Conservation (phyloP, 2,329 filamentous ascomycete species). For the Monosporascus sp. region DNA sequence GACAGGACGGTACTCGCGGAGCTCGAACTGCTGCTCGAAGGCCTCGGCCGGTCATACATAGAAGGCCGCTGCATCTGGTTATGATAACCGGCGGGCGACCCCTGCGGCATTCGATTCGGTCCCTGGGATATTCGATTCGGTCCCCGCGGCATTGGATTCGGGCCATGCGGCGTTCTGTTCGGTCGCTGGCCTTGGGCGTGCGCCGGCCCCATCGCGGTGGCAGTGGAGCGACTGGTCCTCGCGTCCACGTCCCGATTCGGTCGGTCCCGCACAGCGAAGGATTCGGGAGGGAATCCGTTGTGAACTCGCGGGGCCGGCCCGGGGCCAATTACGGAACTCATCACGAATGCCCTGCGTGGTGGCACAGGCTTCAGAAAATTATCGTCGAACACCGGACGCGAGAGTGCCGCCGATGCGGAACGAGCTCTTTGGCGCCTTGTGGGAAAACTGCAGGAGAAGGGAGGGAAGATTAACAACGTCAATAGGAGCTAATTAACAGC, state of each 20-base stretch:
- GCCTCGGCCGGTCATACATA: constrained; percentile 19
- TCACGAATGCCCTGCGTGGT: constrained; percentile 5
- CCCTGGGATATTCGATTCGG: background rate
- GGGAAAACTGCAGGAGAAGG: constrained; percentile 12
- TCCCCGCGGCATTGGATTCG: background rate
- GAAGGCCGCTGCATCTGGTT: constrained; percentile 25
- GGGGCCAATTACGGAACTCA: constrained; percentile 16
- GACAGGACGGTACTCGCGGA: constrained; percentile 19
- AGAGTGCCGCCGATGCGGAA: constrained; percentile 16
- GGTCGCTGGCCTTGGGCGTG: constrained; percentile 13
- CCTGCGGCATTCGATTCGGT: background rate
- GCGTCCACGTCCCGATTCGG: constrained; percentile 5
- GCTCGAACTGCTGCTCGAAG: constrained; percentile 21
- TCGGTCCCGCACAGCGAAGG: constrained; percentile 9
- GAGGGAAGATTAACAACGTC: constrained; percentile 13
- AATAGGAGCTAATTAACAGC: background rate
- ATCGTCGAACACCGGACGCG: constrained; percentile 16
- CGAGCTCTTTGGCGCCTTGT: constrained; percentile 19
- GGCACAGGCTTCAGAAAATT: constrained; percentile 14
- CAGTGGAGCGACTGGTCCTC: constrained; percentile 14
- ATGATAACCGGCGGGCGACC: constrained; percentile 19
- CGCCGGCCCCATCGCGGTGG: constrained; percentile 9
- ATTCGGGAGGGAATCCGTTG: constrained; percentile 13
- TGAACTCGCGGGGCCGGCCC: constrained; percentile 11
- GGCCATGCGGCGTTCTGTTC: constrained; percentile 5